A percentile compares a stretch with the other conserved stretches of the same genome.
These are phyloP conservation scores for Chondrus crispus DNA, from an alignment of 23 red algal species.

Conservation along the genomic window DNA sequence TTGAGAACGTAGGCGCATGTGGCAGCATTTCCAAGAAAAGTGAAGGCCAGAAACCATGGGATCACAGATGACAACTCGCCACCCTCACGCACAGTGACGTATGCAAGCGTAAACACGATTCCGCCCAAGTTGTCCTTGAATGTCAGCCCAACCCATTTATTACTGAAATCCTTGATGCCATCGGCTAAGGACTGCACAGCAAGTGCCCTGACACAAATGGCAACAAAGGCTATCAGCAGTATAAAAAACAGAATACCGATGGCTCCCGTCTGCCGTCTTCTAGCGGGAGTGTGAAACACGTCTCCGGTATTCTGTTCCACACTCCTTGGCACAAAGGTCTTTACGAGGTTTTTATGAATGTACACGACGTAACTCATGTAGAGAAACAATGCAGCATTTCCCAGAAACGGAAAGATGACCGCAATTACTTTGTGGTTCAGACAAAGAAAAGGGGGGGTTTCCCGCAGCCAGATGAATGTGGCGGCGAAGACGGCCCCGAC, in stretches of 20 bases:
- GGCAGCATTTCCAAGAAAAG: constrained; percentile 13
- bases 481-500: constrained; percentile 37
- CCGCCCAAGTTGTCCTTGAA: constrained; percentile 24
- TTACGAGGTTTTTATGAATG: not conserved
- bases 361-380: constrained; percentile 30
- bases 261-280: not conserved
- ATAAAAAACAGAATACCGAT: constrained; percentile 19
- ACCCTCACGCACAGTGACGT: constrained; percentile 20
- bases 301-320: not conserved
- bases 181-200: not conserved
- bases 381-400: constrained; percentile 18
- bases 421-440: constrained; percentile 19
- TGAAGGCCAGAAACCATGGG: constrained; percentile 11
- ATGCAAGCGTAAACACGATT: constrained; percentile 7
- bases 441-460: constrained; percentile 7
- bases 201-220: constrained; percentile 1
- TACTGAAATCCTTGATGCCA: not conserved
- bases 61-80: not conserved
- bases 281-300: not conserved
- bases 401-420: constrained; percentile 26
- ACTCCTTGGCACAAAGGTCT: not conserved
- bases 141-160: constrained; percentile 6
- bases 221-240: constrained; percentile 4
- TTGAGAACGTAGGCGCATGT: constrained; percentile 48
- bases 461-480: constrained; percentile 13